Base-by-base conservation (phyloP, 2,329 filamentous ascomycete genomes). In the Claviceps capensis region DNA sequence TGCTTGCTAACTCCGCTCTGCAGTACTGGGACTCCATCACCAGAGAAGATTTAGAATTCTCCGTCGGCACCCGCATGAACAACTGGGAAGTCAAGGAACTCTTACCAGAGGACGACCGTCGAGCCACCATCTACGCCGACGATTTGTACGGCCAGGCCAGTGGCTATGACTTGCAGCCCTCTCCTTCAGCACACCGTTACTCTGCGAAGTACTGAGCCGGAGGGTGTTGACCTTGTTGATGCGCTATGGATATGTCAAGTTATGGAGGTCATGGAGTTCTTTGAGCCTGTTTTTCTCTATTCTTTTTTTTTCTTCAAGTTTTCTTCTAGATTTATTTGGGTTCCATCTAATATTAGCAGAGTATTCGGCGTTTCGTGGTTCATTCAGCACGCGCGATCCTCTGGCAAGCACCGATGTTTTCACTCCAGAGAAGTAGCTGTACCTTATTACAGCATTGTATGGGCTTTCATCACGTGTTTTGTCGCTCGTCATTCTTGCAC, bases 21-120 rank as follows among this genome's bases (percentile, higher is more conserved):
- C 60, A 93, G 89, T 98, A 95, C 75, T 98, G 93, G 93, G 93
- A 98, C 65, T 96, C 90, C 16, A 98, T 98, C 68, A 98, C 93
- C 22, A 89, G 87, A 64, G 93, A 98, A 71, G 93, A 98, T 67
- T 83, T 98, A 58, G 93, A 98, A 67, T 98, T 98, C 70, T 95
- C 89, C 2, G 93, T 98, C 48, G 91, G 91, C 58, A 88, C 88
- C 54, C 88, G 91, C 67, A 86, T 88, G 70, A 94, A 95, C 72
- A 96, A 93, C 67, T 98, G 93, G 93, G 93, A 98, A 65, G 86
- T 97, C 65, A 97, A 97, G 73, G 91, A 97, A 56, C 76, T 88
- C 11, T 75, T 93, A 17, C 80, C 84, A 45, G 87, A 93, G 58
- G 88, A 93, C 52, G 86, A 91, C 54, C 83, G 85, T 54, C 79